Percentiles rank a stretch among this genome's conserved stretches.
Conservation (phyloP, 805 yeast genomes). For the Tetrapisispora fleetii region DNA sequence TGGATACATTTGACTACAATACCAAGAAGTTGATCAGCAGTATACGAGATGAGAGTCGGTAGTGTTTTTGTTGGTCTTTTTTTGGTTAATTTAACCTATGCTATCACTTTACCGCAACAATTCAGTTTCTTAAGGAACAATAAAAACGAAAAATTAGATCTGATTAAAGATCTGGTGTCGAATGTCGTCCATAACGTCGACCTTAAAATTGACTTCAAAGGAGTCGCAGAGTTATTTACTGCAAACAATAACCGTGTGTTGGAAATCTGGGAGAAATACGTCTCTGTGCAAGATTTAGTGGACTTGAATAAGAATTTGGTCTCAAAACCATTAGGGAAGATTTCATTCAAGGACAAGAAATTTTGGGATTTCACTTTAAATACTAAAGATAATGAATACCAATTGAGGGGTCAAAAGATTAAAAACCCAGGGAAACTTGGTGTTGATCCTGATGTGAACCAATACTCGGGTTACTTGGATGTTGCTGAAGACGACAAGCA, state of each 20-base stretch:
- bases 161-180: not conserved
- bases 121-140: constrained; percentile 1
- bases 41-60: not conserved
- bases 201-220: not conserved
- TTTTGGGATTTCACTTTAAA: constrained; percentile 13
- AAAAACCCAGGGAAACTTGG: constrained; percentile 39
- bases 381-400: constrained; percentile 4
- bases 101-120: constrained; percentile 1
- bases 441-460: constrained; percentile 61
- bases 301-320: constrained; percentile 20
- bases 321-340: constrained; percentile 36
- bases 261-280: not conserved
- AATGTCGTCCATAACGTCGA: not conserved
- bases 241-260: not conserved
- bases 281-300: not conserved
- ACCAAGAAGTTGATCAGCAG: not conserved
- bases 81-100: not conserved
- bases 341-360: constrained; percentile 10
- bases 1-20: too few relatives aligned
- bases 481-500: constrained; percentile 60
- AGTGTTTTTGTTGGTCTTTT: not conserved
- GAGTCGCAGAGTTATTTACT: not conserved
- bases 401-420: constrained; percentile 15
- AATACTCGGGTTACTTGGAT: constrained; percentile 77
- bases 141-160: not conserved